Percentiles rank a stretch among this genome's conserved stretches.
Evolutionary conservation across 2,329 filamentous ascomycete species (phyloP).

Genomic region (Aureobasidium sp.): DNA sequence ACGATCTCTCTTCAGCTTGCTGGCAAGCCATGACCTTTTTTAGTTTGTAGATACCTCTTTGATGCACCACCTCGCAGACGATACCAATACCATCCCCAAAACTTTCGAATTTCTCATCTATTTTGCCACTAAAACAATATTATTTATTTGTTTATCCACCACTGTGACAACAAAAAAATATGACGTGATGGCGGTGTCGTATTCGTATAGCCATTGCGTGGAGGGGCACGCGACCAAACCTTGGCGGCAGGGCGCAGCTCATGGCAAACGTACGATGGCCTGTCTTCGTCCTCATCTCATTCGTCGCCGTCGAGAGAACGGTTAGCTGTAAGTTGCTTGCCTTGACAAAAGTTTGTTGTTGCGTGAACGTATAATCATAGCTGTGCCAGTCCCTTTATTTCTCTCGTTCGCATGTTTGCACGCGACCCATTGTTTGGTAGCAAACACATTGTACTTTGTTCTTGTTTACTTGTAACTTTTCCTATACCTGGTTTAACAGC

Average conservation of each 20-base stretch:
- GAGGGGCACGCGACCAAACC: conserved; percentile 8
- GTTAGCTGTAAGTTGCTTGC: background rate
- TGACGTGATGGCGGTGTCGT: background rate
- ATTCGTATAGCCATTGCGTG: background rate
- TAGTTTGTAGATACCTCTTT: background rate
- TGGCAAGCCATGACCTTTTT: conserved; percentile 5
- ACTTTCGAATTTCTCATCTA: too few relatives aligned
- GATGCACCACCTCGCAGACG: background rate
- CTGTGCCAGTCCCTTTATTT: too few relatives aligned
- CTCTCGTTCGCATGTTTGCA: too few relatives aligned
- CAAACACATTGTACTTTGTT: background rate
- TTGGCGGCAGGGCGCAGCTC: conserved; percentile 5
- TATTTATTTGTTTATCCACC: conserved; percentile 2
- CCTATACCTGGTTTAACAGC: background rate
- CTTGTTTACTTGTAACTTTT: background rate
- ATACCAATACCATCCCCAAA: background rate
- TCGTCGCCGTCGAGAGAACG: conserved; percentile 1
- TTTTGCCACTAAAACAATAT: background rate
- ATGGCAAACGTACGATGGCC: too few relatives aligned
- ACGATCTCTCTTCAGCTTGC: conserved; percentile 2
- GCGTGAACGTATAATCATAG: background rate
- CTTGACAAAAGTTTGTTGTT: background rate
- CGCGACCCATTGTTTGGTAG: background rate
- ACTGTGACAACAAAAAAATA: background rate
- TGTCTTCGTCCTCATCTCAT: background rate